A percentile compares a stretch with the other conserved stretches of the same genome.
Conservation (phyloP, 2,329 filamentous ascomycete species). For the Neonectria coccinea region DNA sequence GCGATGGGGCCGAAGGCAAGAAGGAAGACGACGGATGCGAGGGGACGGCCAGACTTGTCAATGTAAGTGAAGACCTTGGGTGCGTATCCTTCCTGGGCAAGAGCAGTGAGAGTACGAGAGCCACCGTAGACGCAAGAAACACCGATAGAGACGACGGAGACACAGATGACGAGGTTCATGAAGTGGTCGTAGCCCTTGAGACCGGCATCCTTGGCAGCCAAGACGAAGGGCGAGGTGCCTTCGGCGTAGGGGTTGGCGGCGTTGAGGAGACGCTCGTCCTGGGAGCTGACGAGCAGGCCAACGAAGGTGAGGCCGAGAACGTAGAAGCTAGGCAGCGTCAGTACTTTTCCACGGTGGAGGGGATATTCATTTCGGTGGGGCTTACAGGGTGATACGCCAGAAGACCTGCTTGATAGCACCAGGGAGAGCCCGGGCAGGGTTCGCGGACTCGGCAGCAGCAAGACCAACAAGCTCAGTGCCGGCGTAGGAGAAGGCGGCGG, state of each 20-base stretch:
- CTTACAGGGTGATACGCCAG: slow-evolving; percentile 61
- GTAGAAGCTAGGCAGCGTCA: slow-evolving; percentile 53
- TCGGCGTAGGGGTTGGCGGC: slow-evolving; percentile 43
- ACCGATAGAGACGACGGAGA: slow-evolving; percentile 66
- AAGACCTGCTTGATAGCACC: slow-evolving; percentile 82
- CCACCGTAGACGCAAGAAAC: slow-evolving; percentile 67
- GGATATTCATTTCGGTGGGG: background rate
- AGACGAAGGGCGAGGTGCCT: slow-evolving; percentile 63
- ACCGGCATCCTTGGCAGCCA: slow-evolving; percentile 60
- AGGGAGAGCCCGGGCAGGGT: slow-evolving; percentile 78
- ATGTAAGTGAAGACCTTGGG: slow-evolving; percentile 66
- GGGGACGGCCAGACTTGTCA: slow-evolving; percentile 64
- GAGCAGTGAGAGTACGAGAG: slow-evolving; percentile 66
- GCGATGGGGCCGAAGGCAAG: slow-evolving; percentile 62
- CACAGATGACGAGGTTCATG: slow-evolving; percentile 66
- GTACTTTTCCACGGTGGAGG: background rate
- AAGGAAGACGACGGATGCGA: slow-evolving; percentile 58
- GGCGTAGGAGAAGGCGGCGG: slow-evolving; percentile 75
- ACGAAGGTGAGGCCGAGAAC: slow-evolving; percentile 62
- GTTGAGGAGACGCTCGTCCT: slow-evolving; percentile 58
- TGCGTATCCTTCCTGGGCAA: slow-evolving; percentile 67
- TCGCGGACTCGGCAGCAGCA: slow-evolving; percentile 74
- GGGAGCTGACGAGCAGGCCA: slow-evolving; percentile 58
- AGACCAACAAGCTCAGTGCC: slow-evolving; percentile 78
- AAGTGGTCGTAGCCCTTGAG: slow-evolving; percentile 62